A percentile compares a stretch with the other conserved stretches of the same genome.
Conservation (phyloP, 148 eudicot genomes). For the Agrostemma githago region DNA sequence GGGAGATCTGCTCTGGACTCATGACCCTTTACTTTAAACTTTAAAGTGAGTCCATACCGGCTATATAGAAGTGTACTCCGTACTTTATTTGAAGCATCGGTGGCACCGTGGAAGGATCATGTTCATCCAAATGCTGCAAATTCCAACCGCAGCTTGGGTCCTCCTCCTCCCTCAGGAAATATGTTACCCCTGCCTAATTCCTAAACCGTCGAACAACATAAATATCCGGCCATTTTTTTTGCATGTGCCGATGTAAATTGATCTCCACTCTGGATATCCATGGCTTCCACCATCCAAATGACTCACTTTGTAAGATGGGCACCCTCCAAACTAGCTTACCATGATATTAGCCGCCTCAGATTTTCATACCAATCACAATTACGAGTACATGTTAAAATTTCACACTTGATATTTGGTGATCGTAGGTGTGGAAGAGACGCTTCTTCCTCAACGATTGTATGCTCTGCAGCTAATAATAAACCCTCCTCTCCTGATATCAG, state of each 20-base stretch:
- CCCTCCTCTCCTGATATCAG: constrained; percentile 57
- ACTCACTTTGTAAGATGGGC: constrained; percentile 22
- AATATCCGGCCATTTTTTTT: constrained; percentile 7
- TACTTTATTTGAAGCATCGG: no score
- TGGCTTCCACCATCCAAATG: constrained; percentile 22
- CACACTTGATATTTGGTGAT: constrained; percentile 8
- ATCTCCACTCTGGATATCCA: neutral
- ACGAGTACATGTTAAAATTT: constrained; percentile 1
- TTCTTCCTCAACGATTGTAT: constrained; percentile 28
- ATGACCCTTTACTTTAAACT: no score
- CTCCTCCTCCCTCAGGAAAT: no score
- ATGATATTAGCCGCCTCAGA: neutral
- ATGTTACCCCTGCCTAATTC: neutral
- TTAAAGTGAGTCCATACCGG: no score
- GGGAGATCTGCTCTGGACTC: no score
- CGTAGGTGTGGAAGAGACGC: constrained; percentile 1
- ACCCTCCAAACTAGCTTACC: constrained; percentile 7
- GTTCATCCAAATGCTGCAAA: constrained; percentile 23
- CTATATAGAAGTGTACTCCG: no score
- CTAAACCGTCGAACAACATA: neutral
- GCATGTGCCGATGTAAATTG: constrained; percentile 11
- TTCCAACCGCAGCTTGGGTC: constrained; percentile 22
- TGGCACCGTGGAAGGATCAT: constrained; percentile 22
- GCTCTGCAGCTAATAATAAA: constrained; percentile 57
- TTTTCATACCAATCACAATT: constrained; percentile 8